A percentile compares a stretch with the other conserved stretches of the same genome.
phyloP scores from a whole-genome alignment of 345 rosid genomes.

The Salix purpurea region DNA sequence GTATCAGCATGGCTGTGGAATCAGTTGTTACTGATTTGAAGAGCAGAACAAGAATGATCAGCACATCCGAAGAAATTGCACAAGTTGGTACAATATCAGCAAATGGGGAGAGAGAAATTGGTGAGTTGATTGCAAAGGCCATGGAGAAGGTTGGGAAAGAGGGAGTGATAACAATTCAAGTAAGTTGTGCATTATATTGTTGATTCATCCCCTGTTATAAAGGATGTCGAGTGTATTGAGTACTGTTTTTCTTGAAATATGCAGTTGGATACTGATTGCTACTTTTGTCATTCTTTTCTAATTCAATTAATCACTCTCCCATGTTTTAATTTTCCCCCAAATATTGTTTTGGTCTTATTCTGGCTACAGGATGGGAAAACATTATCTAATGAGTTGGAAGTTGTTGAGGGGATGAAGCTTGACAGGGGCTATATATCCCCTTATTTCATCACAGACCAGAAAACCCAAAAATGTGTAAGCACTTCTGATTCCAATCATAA shows the following conservation, averaged over 20 bases:
- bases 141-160: slow-evolving; percentile 99
- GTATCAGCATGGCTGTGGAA: slow-evolving; percentile 92
- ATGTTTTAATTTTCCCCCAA: too few relatives aligned
- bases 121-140: slow-evolving; percentile 96
- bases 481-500: neutral
- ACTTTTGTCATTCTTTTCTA: neutral
- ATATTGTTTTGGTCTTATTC: neutral
- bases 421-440: slow-evolving; percentile 98
- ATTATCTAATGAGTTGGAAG: slow-evolving; percentile 81
- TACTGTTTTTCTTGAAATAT: neutral
- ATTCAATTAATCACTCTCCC: neutral
- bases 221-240: neutral
- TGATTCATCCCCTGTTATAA: neutral
- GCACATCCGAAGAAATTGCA: slow-evolving; percentile 96
- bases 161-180: slow-evolving; percentile 94
- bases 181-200: slow-evolving; percentile 25
- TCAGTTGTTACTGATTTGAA: slow-evolving; percentile 79
- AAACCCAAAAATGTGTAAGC: slow-evolving; percentile 94
- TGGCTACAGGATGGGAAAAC: slow-evolving; percentile 85
- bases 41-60: slow-evolving; percentile 90
- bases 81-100: slow-evolving; percentile 99
- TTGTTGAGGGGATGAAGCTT: slow-evolving; percentile 98
- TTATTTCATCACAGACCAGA: slow-evolving; percentile 78
- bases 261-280: neutral
- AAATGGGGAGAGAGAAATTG: slow-evolving; percentile 97